phyloP scores from a whole-genome alignment of 192 early-diverging fungal genomes.

The Diversispora epigaea region DNA sequence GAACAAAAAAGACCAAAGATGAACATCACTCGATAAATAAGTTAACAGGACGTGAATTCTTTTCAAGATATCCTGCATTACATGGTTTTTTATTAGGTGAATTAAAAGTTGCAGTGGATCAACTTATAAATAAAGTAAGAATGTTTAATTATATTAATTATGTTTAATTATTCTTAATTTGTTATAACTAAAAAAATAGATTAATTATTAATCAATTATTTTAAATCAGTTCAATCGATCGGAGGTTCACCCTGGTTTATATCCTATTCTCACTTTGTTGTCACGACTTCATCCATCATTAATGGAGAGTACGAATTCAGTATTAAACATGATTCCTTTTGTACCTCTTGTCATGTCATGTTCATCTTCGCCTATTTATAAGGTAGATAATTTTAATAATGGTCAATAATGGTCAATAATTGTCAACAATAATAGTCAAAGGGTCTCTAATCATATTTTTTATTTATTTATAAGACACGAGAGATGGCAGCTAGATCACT shows the following conservation, averaged over 20 bases:
- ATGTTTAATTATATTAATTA: not conserved
- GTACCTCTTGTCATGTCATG: constrained; percentile 54
- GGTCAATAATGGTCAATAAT: not conserved
- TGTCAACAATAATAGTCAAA: too few relatives aligned
- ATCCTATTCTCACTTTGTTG: constrained; percentile 85
- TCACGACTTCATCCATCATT: constrained; percentile 72
- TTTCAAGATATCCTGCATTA: constrained; percentile 80
- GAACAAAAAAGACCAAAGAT: constrained; percentile 74
- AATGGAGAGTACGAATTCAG: constrained; percentile 45
- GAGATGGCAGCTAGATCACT: constrained; percentile 85
- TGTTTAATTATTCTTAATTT: too few relatives aligned
- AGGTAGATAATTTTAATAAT: constrained; percentile 33
- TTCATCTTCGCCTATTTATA: constrained; percentile 56
- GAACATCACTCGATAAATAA: constrained; percentile 71
- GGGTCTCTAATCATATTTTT: not conserved
- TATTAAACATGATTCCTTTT: constrained; percentile 46
- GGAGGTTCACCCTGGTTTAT: constrained; percentile 82
- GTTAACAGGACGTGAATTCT: constrained; percentile 87
- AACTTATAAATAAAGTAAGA: constrained; percentile 42
- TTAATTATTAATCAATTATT: not conserved
- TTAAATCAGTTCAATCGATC: constrained; percentile 9
- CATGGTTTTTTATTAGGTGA: constrained; percentile 75
- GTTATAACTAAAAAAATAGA: too few relatives aligned
- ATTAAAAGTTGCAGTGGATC: constrained; percentile 67
- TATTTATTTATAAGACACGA: constrained; percentile 62